A percentile compares a stretch with the other conserved stretches of the same genome.
Evolutionary conservation across 1,284 basidiomycete genomes (phyloP).

Genomic region (Psilocybe mexicana): DNA sequence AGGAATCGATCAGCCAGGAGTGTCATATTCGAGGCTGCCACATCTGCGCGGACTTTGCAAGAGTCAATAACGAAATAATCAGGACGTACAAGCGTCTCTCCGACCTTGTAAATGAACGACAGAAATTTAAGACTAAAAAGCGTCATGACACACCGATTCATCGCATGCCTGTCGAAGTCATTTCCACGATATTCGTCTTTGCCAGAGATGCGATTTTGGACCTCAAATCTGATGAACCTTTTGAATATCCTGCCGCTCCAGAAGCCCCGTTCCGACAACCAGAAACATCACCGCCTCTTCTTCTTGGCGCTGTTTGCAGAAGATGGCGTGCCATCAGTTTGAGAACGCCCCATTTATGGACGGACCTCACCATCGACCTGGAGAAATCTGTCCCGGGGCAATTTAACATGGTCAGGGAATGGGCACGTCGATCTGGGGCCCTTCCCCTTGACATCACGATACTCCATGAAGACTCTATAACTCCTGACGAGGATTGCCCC

Average conservation of each 20-base stretch:
- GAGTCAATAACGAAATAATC: not conserved
- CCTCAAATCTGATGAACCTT: not conserved
- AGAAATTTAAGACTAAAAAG: not conserved
- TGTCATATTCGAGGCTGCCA: not conserved
- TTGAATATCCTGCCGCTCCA: not conserved
- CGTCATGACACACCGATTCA: too few relatives aligned
- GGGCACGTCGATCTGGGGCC: too few relatives aligned
- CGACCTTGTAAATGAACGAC: not conserved
- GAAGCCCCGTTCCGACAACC: not conserved
- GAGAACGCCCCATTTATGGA: not conserved
- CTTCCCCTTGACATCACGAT: too few relatives aligned
- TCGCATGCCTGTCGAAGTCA: not conserved
- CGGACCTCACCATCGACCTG: not conserved
- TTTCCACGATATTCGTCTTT: not conserved
- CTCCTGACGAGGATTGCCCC: too few relatives aligned
- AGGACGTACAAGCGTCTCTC: not conserved
- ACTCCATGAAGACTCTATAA: too few relatives aligned
- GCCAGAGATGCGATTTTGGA: not conserved
- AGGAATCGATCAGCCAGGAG: not conserved
- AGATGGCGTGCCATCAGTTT: not conserved
- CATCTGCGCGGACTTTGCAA: not conserved
- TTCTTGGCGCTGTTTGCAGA: not conserved
- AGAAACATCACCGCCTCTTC: not conserved
- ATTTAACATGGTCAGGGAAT: too few relatives aligned
- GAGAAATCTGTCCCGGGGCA: too few relatives aligned